Percentiles rank a stretch among this genome's conserved stretches.
These are phyloP conservation scores for Gardenia jasminoides DNA, from an alignment of 257 asterid genomes.

Conservation along the genomic window DNA sequence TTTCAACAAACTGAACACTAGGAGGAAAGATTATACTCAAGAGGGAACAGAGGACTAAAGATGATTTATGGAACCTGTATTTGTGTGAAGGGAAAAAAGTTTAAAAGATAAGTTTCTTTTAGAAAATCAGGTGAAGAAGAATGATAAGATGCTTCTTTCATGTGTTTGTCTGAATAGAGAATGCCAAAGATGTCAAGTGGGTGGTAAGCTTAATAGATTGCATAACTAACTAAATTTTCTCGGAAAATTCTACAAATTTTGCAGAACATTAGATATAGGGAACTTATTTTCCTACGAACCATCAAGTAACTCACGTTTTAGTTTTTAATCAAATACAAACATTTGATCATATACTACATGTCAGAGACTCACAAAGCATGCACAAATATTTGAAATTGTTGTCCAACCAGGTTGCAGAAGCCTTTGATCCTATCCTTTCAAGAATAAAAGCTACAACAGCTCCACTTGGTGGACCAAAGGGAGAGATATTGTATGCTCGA, in stretches of 20 bases:
- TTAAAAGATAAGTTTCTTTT: neutral
- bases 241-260: neutral
- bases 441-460: slow-evolving; percentile 77
- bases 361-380: neutral
- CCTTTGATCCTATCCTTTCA: slow-evolving; percentile 70
- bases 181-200: neutral
- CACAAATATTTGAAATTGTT: slow-evolving; percentile 23
- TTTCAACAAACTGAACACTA: neutral
- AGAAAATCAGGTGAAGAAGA: neutral
- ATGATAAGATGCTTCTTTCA: neutral
- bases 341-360: neutral
- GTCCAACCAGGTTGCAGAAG: slow-evolving; percentile 61
- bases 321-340: neutral
- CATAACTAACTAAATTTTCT: neutral
- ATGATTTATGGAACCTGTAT: neutral
- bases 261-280: neutral
- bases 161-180: neutral
- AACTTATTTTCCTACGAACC: neutral
- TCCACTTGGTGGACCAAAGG: slow-evolving; percentile 90
- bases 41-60: neutral
- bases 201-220: neutral
- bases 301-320: neutral
- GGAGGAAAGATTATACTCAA: neutral
- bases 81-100: neutral
- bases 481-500: slow-evolving; percentile 80